Conservation (phyloP, 176 grass and related monocot species). For the Carex littledalei region DNA sequence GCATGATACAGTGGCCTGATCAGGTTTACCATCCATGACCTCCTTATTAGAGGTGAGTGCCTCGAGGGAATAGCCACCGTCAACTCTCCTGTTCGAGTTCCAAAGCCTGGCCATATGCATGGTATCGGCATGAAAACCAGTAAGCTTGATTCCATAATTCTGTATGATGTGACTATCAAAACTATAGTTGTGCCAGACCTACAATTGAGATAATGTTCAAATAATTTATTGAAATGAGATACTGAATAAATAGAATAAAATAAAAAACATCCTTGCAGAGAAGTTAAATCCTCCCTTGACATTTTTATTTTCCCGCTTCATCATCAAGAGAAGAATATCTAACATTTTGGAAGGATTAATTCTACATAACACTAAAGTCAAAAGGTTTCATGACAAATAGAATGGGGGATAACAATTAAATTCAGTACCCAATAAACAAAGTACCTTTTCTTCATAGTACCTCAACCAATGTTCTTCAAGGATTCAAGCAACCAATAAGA, state of each 20-base stretch:
- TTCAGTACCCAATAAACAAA: neutral
- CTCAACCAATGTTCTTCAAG: neutral
- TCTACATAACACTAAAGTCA: neutral
- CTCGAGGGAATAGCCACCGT: conserved; percentile 98
- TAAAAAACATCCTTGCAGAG: neutral
- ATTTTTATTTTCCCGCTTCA: neutral
- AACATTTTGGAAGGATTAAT: neutral
- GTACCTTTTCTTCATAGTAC: neutral
- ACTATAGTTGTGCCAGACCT: conserved; percentile 99
- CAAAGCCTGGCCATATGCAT: conserved; percentile 97
- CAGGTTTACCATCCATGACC: conserved; percentile 50
- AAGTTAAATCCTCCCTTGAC: neutral
- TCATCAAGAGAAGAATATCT: neutral
- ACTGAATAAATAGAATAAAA: neutral
- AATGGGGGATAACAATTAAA: neutral
- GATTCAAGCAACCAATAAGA: neutral
- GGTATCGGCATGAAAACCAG: conserved; percentile 96
- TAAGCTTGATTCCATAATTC: conserved; percentile 80
- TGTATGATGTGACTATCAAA: conserved; percentile 87
- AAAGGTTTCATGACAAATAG: neutral
- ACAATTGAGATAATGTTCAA: conserved; percentile 7
- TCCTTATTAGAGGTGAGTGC: conserved; percentile 74
- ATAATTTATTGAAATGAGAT: neutral
- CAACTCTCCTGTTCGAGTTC: conserved; percentile 66
- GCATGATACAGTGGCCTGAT: neutral